Base-by-base conservation (phyloP, 2,329 filamentous ascomycete species). In the Sphaceloma murrayae region DNA sequence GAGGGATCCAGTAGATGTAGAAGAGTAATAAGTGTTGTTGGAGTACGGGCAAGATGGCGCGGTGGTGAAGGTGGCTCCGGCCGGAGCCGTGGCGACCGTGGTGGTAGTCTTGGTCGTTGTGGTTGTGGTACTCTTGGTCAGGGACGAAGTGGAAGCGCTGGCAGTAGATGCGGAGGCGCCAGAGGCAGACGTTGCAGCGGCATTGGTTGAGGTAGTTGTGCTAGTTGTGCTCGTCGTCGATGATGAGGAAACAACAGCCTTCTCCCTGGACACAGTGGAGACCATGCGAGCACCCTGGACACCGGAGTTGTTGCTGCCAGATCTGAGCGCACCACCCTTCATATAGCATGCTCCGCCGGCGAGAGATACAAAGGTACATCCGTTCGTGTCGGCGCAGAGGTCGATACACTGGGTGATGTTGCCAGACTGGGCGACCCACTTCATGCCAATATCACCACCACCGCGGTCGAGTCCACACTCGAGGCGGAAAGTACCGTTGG, bases 261-360 rank as follows among this genome's bases (percentile, higher is more conserved):
- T 40, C n/a, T 19, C 13, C 36, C 19, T 29, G 6, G 36, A 16
- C 13, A 39, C 21, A 8, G 18, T 11, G 14, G 24, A 29, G 11
- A 50, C 17, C 14, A 52, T 33, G 31, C 39, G 26, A n/a, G 50
- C 52, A 31, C 49, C 51, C 5, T 40, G 40, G 19, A 53, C 45
- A 22, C 46, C 48, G 10, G 39, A 34, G 21, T 49, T 45, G 21
- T 32, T 33, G 19, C 39, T 45, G 13, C 42, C 32, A 11, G 30
- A 29, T 8, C 51, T 48, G 22, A 56, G 30, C 1, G 45, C 43
- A 34, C 42, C 42, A n/a, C 40, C 47, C 48, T 59, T 58, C 46
- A 59, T 46, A 48, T 59, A 58, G 46, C 57, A 59, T 3, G 55
- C 54, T 7, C 43, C 22, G 6, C 56, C 55, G 2, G 51, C 49